These are phyloP conservation scores for Teunomyces funiuensis DNA, from an alignment of 805 yeast species.

Conservation along the genomic window DNA sequence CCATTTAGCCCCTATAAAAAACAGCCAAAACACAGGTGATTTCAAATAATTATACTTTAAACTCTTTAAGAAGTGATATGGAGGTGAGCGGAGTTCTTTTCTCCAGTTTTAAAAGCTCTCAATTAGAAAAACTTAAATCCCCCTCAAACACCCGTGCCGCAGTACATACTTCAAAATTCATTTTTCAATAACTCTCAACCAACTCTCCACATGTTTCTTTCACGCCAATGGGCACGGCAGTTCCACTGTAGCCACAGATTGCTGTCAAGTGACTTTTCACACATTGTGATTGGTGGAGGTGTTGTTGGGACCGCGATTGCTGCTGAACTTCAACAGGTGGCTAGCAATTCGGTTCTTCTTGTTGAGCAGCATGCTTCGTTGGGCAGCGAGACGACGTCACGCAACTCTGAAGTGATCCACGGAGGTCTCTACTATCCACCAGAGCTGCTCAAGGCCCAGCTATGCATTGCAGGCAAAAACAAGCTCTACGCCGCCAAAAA, in stretches of 20 bases:
- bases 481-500: constrained; percentile 55
- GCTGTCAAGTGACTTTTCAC: constrained; percentile 72
- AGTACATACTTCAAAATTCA: background rate
- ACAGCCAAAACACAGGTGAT: too few species aligned
- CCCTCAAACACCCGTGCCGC: too few species aligned
- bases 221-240: background rate
- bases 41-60: too few species aligned
- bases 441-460: constrained; percentile 60
- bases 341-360: constrained; percentile 55
- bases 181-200: too few species aligned
- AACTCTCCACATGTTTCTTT: background rate
- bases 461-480: constrained; percentile 76
- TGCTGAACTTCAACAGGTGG: constrained; percentile 52
- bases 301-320: constrained; percentile 82
- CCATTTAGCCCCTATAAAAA: too few species aligned
- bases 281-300: constrained; percentile 80
- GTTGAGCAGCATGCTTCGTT: constrained; percentile 64
- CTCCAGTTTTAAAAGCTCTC: too few species aligned
- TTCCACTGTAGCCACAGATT: background rate
- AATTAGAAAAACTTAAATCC: too few species aligned
- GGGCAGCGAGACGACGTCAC: constrained; percentile 83
- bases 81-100: too few species aligned
- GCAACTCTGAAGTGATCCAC: constrained; percentile 91
- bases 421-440: constrained; percentile 85
- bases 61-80: too few species aligned